Conservation (phyloP, 306 rosid species). For the Gastrolobium villosum region DNA sequence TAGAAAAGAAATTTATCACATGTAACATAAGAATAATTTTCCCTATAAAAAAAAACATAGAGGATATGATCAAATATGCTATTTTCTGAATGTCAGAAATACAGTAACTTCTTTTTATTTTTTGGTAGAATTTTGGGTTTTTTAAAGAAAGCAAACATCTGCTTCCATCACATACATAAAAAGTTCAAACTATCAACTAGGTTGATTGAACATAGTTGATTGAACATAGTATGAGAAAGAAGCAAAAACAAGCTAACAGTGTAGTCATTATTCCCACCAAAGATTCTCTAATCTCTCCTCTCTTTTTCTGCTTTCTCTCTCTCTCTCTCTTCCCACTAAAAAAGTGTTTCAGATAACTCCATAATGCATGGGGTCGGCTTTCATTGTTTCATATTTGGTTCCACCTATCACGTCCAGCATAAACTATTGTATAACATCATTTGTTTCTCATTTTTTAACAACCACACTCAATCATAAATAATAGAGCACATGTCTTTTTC, state of each 20-base stretch:
- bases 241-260: slow-evolving; percentile 47
- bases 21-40: too few relatives aligned
- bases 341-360: slow-evolving; percentile 53
- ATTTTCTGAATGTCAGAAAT: slow-evolving; percentile 30
- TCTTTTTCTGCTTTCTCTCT: slow-evolving; percentile 26
- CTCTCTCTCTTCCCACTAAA: slow-evolving; percentile 43
- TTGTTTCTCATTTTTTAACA: slow-evolving; percentile 48
- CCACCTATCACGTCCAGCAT: slow-evolving; percentile 53
- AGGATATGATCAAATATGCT: slow-evolving; percentile 40
- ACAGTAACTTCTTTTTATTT: slow-evolving; percentile 13
- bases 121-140: slow-evolving; percentile 45
- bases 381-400: slow-evolving; percentile 48
- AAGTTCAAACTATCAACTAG: slow-evolving; percentile 49
- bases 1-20: too few relatives aligned
- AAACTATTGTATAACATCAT: slow-evolving; percentile 38
- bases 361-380: slow-evolving; percentile 56
- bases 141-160: slow-evolving; percentile 44
- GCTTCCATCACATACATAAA: slow-evolving; percentile 32
- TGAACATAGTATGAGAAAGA: slow-evolving; percentile 47
- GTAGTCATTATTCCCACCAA: slow-evolving; percentile 54
- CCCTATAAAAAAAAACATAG: not conserved
- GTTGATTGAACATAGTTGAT: slow-evolving; percentile 28
- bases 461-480: slow-evolving; percentile 48
- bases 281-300: slow-evolving; percentile 52
- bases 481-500: slow-evolving; percentile 43